A percentile compares a stretch with the other conserved stretches of the same genome.
Conservation (phyloP, 208 protist species). For the Trypanosoma boissoni region DNA sequence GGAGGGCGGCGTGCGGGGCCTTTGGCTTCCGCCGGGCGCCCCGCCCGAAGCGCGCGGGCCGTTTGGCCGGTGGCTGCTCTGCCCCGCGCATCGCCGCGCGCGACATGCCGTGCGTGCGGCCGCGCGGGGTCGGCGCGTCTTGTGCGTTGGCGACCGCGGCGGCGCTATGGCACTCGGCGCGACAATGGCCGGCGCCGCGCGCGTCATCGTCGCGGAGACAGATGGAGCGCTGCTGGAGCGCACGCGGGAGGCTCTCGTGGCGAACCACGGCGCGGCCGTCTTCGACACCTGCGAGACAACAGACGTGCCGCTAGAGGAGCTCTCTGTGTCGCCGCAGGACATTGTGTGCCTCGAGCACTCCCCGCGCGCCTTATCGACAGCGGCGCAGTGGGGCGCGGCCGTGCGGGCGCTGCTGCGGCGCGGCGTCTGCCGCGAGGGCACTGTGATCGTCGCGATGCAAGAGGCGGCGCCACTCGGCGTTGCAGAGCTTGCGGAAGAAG, state of each 20-base stretch:
- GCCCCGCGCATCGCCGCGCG: slow-evolving; percentile 62
- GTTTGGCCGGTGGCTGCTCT: slow-evolving; percentile 44
- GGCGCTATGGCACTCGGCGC: slow-evolving; percentile 68
- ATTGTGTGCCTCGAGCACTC: slow-evolving; percentile 79
- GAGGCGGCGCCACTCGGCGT: slow-evolving; percentile 67
- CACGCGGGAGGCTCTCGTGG: slow-evolving; percentile 63
- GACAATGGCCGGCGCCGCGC: slow-evolving; percentile 69
- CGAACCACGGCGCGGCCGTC: slow-evolving; percentile 56
- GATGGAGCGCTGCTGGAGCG: slow-evolving; percentile 43
- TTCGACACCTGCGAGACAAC: slow-evolving; percentile 63
- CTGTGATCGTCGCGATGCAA: slow-evolving; percentile 65
- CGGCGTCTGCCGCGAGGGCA: slow-evolving; percentile 53
- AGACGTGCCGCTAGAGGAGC: slow-evolving; percentile 33
- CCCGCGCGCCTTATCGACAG: slow-evolving; percentile 35
- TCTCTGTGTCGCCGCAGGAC: slow-evolving; percentile 41
- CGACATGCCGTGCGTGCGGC: slow-evolving; percentile 70
- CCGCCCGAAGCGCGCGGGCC: slow-evolving; percentile 37
- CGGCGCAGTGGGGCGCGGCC: slow-evolving; percentile 51
- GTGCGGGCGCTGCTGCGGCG: slow-evolving; percentile 36
- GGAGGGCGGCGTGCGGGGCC: slow-evolving; percentile 66
- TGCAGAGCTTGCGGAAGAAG: slow-evolving; percentile 32
- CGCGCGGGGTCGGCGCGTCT: slow-evolving; percentile 53
- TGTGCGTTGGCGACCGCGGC: slow-evolving; percentile 77
- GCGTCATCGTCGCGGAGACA: slow-evolving; percentile 58
- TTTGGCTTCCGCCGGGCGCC: slow-evolving; percentile 46